Conservation (phyloP, 331 rosid species). For the Pyracantha coccinea region DNA sequence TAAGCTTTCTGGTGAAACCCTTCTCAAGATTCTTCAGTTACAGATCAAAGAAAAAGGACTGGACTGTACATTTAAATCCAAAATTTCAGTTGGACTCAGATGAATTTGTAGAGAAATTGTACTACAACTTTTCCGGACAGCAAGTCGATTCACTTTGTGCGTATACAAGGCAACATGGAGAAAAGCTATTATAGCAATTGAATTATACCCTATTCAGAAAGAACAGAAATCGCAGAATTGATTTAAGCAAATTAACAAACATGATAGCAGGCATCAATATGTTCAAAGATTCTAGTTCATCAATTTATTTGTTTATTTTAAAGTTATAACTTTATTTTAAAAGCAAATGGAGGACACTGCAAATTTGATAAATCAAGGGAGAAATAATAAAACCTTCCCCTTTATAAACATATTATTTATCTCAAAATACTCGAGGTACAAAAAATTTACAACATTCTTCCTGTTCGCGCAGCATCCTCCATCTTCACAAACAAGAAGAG, state of each 20-base stretch:
- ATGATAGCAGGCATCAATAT: background rate
- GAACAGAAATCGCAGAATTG: conserved; percentile 4
- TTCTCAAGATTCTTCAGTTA: background rate
- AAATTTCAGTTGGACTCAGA: background rate
- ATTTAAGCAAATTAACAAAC: background rate
- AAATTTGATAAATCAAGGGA: conserved; percentile 22
- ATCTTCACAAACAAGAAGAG: conserved; percentile 33
- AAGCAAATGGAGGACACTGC: background rate
- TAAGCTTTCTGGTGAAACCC: background rate
- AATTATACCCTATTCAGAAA: background rate
- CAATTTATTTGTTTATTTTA: background rate
- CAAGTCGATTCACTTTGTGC: conserved; percentile 27
- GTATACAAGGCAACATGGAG: conserved; percentile 4
- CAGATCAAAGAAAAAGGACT: background rate
- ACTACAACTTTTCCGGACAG: conserved; percentile 5
- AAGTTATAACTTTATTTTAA: background rate
- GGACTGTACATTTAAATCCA: background rate
- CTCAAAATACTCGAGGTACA: conserved; percentile 37
- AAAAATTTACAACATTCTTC: conserved; percentile 37
- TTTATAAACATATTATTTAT: conserved; percentile 36
- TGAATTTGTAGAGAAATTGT: background rate
- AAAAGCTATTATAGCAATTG: background rate
- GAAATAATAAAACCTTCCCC: conserved; percentile 41
- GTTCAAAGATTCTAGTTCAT: background rate
- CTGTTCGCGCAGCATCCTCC: conserved; percentile 22